phyloP scores from a whole-genome alignment of 371 early-diverging fungal species.

The Umbelopsis sp. region DNA sequence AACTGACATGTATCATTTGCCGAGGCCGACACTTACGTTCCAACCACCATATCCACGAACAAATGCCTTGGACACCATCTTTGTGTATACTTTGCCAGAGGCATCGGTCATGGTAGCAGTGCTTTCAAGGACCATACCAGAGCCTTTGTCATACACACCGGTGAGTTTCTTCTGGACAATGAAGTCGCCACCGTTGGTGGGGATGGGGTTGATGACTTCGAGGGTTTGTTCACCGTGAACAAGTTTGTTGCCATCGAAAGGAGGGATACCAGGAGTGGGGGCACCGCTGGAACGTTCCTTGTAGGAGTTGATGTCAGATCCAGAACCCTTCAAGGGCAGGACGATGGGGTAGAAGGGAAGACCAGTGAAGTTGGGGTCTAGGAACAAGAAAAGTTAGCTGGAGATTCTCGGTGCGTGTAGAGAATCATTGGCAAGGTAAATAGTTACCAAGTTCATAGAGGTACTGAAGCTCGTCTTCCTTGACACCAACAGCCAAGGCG shows the following conservation, averaged over 20 bases:
- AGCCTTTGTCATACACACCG: conserved; percentile 66
- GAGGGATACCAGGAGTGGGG: conserved; percentile 64
- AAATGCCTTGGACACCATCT: conserved; percentile 59
- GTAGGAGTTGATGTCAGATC: conserved; percentile 67
- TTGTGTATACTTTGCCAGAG: conserved; percentile 46
- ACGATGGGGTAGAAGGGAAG: conserved; percentile 79
- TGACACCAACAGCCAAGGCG: conserved; percentile 65
- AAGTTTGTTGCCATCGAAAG: conserved; percentile 70
- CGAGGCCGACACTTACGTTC: conserved; percentile 26
- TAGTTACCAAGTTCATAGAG: conserved; percentile 65
- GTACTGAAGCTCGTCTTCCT: conserved; percentile 59
- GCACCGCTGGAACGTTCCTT: conserved; percentile 48
- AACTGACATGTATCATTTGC: not conserved
- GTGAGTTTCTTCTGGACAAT: conserved; percentile 54
- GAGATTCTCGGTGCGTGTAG: not conserved
- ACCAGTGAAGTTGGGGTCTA: conserved; percentile 66
- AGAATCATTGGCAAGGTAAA: too few relatives aligned
- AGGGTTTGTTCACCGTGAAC: conserved; percentile 78
- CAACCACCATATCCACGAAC: conserved; percentile 67
- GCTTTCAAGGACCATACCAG: conserved; percentile 69
- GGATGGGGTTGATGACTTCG: conserved; percentile 63
- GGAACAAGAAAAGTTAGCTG: not conserved
- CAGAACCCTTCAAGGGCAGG: conserved; percentile 62
- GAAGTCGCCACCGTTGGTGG: conserved; percentile 62
- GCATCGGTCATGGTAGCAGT: conserved; percentile 50